phyloP scores from a whole-genome alignment of 108 stramenopile genomes.

The Cyclotella cryptica region DNA sequence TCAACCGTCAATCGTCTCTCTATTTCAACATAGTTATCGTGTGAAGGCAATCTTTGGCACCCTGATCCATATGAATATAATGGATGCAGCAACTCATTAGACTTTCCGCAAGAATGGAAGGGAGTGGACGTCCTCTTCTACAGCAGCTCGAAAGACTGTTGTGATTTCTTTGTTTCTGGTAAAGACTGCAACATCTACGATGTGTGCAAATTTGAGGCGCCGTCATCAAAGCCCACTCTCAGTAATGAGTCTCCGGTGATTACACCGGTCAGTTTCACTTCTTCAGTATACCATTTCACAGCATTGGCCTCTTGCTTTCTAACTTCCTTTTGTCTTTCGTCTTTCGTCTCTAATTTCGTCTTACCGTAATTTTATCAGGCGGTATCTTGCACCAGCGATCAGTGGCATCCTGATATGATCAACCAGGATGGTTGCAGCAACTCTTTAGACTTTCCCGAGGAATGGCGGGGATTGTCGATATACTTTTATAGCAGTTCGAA shows the following conservation, averaged over 20 bases:
- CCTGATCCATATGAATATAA: not conserved
- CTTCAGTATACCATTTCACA: too few species aligned
- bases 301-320: too few species aligned
- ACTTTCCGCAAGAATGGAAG: not conserved
- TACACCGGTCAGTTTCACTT: not conserved
- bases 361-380: too few species aligned
- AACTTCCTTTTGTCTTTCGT: too few species aligned
- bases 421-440: conserved; percentile 8
- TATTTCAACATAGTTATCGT: not conserved
- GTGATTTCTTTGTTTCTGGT: not conserved
- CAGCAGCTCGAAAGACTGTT: not conserved
- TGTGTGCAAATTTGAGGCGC: not conserved
- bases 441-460: not conserved
- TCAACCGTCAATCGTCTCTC: too few species aligned
- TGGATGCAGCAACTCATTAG: conserved; percentile 4
- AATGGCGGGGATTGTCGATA: not conserved
- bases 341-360: too few species aligned
- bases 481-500: not conserved
- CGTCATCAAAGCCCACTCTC: not conserved
- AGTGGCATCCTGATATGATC: conserved; percentile 2
- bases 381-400: not conserved
- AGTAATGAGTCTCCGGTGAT: not conserved
- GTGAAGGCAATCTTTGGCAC: not conserved
- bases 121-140: not conserved
- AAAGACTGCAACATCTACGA: not conserved